Evolutionary conservation across 176 grass and related monocot species (phyloP).

Genomic region (Thinopyrum elongatum): DNA sequence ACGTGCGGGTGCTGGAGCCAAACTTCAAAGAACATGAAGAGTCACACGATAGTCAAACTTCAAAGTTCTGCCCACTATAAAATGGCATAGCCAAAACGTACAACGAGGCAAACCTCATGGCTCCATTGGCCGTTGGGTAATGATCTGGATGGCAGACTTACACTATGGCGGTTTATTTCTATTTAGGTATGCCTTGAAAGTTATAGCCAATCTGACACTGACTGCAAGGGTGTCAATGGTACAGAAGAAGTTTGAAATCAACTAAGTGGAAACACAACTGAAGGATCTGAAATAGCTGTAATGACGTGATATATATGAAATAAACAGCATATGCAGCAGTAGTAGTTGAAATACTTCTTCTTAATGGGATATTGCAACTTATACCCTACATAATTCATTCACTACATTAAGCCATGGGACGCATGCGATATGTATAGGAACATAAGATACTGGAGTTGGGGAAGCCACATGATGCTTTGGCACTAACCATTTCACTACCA

Average conservation of each 20-base stretch:
- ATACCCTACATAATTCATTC: neutral
- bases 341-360: neutral
- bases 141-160: neutral
- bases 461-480: neutral
- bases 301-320: conserved; percentile 17
- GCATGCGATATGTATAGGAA: neutral
- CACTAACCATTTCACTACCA: conserved; percentile 3
- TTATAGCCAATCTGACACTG: neutral
- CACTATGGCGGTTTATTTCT: neutral
- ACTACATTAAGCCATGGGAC: too few relatives aligned
- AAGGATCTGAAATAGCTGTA: neutral
- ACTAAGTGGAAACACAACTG: neutral
- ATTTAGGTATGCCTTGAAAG: neutral
- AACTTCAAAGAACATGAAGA: too few relatives aligned
- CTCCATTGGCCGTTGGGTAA: too few relatives aligned
- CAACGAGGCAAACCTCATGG: too few relatives aligned
- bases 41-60: neutral
- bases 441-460: neutral
- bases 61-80: neutral
- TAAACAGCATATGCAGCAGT: neutral
- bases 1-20: too few relatives aligned
- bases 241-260: neutral
- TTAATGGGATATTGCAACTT: neutral
- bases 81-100: neutral
- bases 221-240: neutral